Percentiles rank a stretch among this genome's conserved stretches.
phyloP scores from a whole-genome alignment of 345 rosid species.

The Carallia pectinifolia region DNA sequence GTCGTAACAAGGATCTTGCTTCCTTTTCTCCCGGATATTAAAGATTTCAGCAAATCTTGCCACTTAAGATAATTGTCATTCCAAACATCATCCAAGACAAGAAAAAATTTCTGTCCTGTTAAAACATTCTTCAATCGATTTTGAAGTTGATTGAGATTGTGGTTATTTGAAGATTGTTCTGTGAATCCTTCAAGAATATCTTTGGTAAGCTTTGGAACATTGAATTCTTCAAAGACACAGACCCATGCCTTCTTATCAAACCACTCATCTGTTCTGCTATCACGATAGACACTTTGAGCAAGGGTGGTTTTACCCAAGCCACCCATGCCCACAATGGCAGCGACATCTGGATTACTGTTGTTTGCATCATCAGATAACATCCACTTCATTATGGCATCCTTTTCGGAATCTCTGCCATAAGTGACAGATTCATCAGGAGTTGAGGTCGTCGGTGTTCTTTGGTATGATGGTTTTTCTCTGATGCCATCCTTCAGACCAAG shows the following conservation, averaged over 20 bases:
- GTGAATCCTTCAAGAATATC: too few relatives aligned
- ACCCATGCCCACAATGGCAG: constrained; percentile 19
- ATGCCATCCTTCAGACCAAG: constrained; percentile 4
- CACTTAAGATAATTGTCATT: neutral
- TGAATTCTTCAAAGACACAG: too few relatives aligned
- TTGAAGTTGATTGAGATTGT: too few relatives aligned
- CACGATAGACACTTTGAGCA: constrained; percentile 10
- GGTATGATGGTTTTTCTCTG: neutral
- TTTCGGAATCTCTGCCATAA: constrained; percentile 20
- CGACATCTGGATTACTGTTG: neutral
- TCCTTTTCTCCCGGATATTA: neutral
- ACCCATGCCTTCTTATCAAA: neutral
- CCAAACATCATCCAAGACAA: constrained; percentile 21
- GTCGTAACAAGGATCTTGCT: constrained; percentile 11
- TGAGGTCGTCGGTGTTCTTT: neutral
- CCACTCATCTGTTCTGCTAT: neutral
- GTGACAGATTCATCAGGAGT: constrained; percentile 6
- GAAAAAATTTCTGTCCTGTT: neutral
- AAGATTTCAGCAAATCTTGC: neutral
- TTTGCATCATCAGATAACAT: neutral
- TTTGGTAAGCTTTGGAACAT: too few relatives aligned
- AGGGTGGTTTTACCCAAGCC: constrained; percentile 21
- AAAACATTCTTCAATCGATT: neutral
- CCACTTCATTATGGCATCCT: constrained; percentile 9
- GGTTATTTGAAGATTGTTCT: too few relatives aligned